These are phyloP conservation scores for Daldinia grandis DNA, from an alignment of 495 filamentous ascomycete genomes.

Conservation along the genomic window DNA sequence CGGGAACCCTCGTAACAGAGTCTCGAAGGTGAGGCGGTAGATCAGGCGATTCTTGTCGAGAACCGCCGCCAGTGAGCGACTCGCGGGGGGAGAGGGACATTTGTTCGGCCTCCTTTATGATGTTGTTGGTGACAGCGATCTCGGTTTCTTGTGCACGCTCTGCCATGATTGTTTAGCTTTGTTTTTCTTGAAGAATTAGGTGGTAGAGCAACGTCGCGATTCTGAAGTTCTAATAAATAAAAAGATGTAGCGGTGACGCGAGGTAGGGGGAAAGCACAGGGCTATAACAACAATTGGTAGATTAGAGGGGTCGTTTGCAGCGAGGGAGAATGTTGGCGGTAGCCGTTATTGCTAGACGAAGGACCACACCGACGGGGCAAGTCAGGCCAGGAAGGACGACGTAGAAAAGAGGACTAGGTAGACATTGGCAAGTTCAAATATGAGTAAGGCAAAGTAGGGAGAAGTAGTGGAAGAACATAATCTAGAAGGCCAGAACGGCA, in stretches of 20 bases:
- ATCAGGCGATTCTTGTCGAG: constrained; percentile 31
- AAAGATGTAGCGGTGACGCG: constrained; percentile 5
- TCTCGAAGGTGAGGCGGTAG: constrained; percentile 50
- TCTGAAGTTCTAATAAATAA: not conserved
- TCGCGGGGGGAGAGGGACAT: constrained; percentile 43
- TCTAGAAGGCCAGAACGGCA: constrained; percentile 33
- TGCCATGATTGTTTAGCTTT: constrained; percentile 44
- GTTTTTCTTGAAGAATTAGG: not conserved
- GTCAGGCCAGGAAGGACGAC: constrained; percentile 1
- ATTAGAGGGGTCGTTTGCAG: not conserved
- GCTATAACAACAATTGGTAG: constrained; percentile 9
- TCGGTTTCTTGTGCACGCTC: constrained; percentile 48
- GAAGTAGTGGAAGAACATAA: constrained; percentile 28
- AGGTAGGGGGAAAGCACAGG: not conserved
- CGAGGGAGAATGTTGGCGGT: not conserved
- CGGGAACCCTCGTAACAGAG: constrained; percentile 51
- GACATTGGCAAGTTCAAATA: constrained; percentile 44
- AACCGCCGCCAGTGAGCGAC: constrained; percentile 29
- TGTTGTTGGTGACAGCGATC: constrained; percentile 44
- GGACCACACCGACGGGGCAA: constrained; percentile 8
- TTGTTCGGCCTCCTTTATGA: constrained; percentile 41
- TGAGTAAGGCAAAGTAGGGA: constrained; percentile 12
- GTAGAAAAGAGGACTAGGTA: constrained; percentile 25
- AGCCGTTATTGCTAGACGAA: constrained; percentile 11
- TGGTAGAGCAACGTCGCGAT: not conserved